These are phyloP conservation scores for Pyrrhoderma noxium DNA, from an alignment of 1,284 basidiomycete species.

Conservation along the genomic window DNA sequence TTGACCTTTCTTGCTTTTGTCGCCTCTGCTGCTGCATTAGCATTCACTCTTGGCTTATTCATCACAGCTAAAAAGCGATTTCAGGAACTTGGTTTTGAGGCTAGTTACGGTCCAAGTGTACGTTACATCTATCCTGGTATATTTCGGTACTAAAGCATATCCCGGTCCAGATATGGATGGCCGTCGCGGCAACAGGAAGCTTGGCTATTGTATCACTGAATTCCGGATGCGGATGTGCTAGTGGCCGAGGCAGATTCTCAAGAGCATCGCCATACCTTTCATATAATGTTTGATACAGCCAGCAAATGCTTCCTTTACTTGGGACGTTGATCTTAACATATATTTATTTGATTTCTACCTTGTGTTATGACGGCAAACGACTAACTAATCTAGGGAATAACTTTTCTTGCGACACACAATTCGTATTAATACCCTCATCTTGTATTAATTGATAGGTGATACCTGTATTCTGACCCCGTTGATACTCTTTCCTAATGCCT, in stretches of 20 bases:
- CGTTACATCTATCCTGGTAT: neutral
- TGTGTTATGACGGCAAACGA: neutral
- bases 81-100: conserved; percentile 21
- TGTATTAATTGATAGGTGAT: no score
- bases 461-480: no score
- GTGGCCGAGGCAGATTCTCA: conserved; percentile 22
- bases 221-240: conserved; percentile 26
- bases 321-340: neutral
- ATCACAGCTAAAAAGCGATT: conserved; percentile 22
- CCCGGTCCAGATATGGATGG: conserved; percentile 26
- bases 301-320: no score
- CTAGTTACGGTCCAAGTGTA: conserved; percentile 26
- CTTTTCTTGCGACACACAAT: neutral
- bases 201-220: conserved; percentile 24
- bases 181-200: conserved; percentile 24
- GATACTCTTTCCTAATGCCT: no score
- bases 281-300: conserved; percentile 10
- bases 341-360: neutral
- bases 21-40: conserved; percentile 23
- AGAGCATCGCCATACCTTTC: conserved; percentile 16
- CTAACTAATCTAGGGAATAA: no score
- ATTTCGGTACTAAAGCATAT: neutral
- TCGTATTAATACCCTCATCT: neutral
- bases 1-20: conserved; percentile 19
- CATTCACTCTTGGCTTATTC: conserved; percentile 25